A percentile compares a stretch with the other conserved stretches of the same genome.
These are phyloP conservation scores for Solanum bukasovii DNA, from an alignment of 257 asterid genomes.

Conservation along the genomic window DNA sequence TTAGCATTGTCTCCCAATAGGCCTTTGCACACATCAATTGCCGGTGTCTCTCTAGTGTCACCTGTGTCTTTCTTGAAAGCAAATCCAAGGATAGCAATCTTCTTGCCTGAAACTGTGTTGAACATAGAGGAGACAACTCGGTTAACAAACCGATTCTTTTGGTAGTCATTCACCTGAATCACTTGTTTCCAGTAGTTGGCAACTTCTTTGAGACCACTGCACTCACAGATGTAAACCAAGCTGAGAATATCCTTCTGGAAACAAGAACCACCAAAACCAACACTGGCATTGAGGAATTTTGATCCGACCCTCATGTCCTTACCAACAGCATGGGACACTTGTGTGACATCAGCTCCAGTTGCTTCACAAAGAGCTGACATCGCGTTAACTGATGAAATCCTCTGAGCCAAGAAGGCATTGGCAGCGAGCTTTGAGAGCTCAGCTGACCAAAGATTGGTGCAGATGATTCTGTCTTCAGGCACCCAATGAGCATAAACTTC, in stretches of 20 bases:
- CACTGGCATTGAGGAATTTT: constrained; percentile 36
- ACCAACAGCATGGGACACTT: constrained; percentile 32
- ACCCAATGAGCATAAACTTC: constrained; percentile 17
- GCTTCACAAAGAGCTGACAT: constrained; percentile 32
- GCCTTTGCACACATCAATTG: constrained; percentile 37
- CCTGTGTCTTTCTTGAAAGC: constrained; percentile 37
- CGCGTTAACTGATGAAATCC: constrained; percentile 27
- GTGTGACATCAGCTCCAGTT: constrained; percentile 20
- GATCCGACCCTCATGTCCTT: constrained; percentile 35
- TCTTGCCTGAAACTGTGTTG: constrained; percentile 33
- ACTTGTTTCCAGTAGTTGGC: constrained; percentile 40
- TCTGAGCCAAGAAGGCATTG: constrained; percentile 30
- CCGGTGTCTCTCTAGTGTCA: constrained; percentile 38
- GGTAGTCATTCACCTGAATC: constrained; percentile 36
- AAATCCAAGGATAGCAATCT: constrained; percentile 25
- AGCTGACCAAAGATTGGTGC: constrained; percentile 20
- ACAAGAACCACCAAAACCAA: constrained; percentile 44
- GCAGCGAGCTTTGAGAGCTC: constrained; percentile 23
- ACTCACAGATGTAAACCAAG: constrained; percentile 38
- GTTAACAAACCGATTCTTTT: constrained; percentile 31
- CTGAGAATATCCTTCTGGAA: constrained; percentile 40
- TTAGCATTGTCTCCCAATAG: constrained; percentile 29
- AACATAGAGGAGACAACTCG: constrained; percentile 36
- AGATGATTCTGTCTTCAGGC: constrained; percentile 12
- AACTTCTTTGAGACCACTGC: constrained; percentile 37